Evolutionary conservation across 2,329 filamentous ascomycete species (phyloP).

Genomic region (Celoporthe dispersa): DNA sequence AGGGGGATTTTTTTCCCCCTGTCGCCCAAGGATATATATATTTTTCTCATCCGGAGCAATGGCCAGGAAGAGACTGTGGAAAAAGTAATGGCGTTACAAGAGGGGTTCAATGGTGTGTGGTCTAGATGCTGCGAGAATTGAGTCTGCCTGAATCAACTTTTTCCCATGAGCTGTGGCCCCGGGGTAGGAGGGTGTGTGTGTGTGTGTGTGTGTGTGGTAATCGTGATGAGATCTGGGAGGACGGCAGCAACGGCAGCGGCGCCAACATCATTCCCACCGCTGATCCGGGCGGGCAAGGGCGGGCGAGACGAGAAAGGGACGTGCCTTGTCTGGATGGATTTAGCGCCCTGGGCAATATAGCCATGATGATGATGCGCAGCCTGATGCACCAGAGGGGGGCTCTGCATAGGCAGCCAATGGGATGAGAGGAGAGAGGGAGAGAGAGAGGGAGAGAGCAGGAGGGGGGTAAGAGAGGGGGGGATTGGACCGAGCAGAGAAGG

Average conservation of each 20-base stretch:
- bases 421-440: not conserved
- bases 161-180: not conserved
- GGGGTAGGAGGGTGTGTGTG: too few species aligned
- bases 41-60: not conserved
- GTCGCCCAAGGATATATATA: not conserved
- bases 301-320: not conserved
- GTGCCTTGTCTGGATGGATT: not conserved
- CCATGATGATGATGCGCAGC: not conserved
- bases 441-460: too few species aligned
- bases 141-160: not conserved
- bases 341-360: not conserved
- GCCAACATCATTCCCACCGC: not conserved
- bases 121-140: not conserved
- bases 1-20: not conserved
- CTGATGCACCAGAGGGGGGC: not conserved
- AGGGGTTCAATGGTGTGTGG: constrained; percentile 11
- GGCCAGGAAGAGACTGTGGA: not conserved
- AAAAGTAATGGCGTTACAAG: constrained; percentile 6
- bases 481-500: not conserved
- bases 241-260: not conserved
- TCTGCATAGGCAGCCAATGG: constrained; percentile 4
- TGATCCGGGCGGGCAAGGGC: not conserved
- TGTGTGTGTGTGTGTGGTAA: not conserved
- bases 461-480: too few species aligned
- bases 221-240: constrained; percentile 1